Conservation (phyloP, 441 rosid genomes). For the Kokia cookei region DNA sequence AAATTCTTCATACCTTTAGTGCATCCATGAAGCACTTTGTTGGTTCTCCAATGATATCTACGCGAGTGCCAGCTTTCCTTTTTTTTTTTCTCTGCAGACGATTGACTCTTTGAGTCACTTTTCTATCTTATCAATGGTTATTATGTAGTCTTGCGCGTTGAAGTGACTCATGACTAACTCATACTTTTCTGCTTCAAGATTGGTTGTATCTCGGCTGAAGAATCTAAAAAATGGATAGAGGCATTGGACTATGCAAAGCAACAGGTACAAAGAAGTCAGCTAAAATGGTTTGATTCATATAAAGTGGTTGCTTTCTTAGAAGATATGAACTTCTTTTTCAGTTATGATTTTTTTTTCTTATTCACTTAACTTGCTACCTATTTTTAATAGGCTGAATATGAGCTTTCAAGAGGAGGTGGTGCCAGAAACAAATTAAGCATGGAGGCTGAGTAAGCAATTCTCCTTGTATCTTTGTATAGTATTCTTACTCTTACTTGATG, state of each 20-base stretch:
- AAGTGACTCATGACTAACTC: conserved; percentile 8
- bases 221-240: conserved; percentile 84
- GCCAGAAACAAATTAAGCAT: conserved; percentile 67
- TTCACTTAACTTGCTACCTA: conserved; percentile 6
- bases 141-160: not conserved
- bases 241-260: conserved; percentile 96
- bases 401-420: conserved; percentile 58
- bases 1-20: not conserved
- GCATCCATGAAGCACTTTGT: not conserved
- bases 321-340: not conserved
- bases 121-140: conserved; percentile 4
- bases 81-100: not conserved
- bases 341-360: not conserved
- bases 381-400: conserved; percentile 68
- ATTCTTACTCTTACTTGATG: not conserved
- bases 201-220: conserved; percentile 92
- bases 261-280: conserved; percentile 47
- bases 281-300: conserved; percentile 2
- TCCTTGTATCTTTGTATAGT: conserved; percentile 13
- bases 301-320: not conserved
- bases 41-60: not conserved
- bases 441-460: conserved; percentile 67
- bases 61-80: not conserved
- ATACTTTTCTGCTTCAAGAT: conserved; percentile 45
- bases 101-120: not conserved